A percentile compares a stretch with the other conserved stretches of the same genome.
Evolutionary conservation across 257 asterid species (phyloP).

Genomic region (Rubia yunnanensis): DNA sequence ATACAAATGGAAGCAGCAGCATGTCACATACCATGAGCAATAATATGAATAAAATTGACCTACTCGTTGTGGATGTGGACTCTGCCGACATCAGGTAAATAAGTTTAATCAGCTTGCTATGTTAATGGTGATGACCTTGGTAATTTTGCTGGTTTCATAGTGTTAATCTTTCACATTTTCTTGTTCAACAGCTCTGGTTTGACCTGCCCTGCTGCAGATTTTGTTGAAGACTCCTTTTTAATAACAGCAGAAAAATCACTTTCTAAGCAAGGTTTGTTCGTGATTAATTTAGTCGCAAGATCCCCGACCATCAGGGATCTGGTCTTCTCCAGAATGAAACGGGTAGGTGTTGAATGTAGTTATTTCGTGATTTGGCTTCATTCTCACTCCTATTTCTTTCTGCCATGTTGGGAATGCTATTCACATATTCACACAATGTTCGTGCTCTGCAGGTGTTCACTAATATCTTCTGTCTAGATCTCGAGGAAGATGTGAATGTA

Average conservation of each 20-base stretch:
- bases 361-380: neutral
- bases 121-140: neutral
- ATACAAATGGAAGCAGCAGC: slow-evolving; percentile 15
- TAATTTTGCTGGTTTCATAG: neutral
- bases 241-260: slow-evolving; percentile 48
- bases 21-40: slow-evolving; percentile 23
- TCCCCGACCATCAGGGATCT: slow-evolving; percentile 51
- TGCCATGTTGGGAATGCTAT: neutral
- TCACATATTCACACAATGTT: neutral
- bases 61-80: slow-evolving; percentile 87
- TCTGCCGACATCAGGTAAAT: slow-evolving; percentile 73
- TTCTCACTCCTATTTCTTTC: neutral
- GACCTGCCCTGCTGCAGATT: slow-evolving; percentile 76
- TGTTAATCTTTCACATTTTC: slow-evolving; percentile 5
- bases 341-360: slow-evolving; percentile 34
- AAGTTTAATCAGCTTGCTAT: neutral
- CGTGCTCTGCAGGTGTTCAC: slow-evolving; percentile 51
- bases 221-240: slow-evolving; percentile 77
- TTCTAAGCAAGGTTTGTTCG: slow-evolving; percentile 67
- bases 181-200: slow-evolving; percentile 64
- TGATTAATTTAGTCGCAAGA: slow-evolving; percentile 81
- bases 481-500: slow-evolving; percentile 78
- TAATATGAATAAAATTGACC: slow-evolving; percentile 30
- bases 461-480: slow-evolving; percentile 54
- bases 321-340: slow-evolving; percentile 52